phyloP scores from a whole-genome alignment of 768 basidiomycete species.

The Pisolithus albus region DNA sequence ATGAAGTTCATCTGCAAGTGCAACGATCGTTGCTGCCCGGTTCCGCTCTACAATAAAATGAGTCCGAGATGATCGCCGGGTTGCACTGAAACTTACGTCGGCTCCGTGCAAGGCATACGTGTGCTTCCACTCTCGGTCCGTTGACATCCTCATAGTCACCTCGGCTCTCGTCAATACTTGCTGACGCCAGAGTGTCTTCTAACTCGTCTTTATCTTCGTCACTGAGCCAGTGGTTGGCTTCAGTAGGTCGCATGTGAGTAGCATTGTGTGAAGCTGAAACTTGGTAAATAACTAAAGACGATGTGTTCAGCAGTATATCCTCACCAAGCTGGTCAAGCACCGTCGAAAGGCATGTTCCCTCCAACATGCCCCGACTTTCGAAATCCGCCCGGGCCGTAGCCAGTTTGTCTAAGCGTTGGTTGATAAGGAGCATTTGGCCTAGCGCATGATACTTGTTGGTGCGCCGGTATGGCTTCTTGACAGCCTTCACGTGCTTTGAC shows the following conservation, averaged over 20 bases:
- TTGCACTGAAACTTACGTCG: not conserved
- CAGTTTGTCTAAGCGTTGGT: slow-evolving; percentile 26
- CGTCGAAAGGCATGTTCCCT: slow-evolving; percentile 1
- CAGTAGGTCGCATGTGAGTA: too few species aligned
- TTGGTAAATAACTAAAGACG: not conserved
- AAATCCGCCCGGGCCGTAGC: slow-evolving; percentile 11
- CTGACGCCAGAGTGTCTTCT: too few species aligned
- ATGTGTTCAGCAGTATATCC: not conserved
- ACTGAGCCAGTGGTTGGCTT: too few species aligned
- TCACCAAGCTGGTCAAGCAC: not conserved
- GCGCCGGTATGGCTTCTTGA: slow-evolving; percentile 28
- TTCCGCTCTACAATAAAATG: not conserved
- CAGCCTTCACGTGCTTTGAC: slow-evolving; percentile 29
- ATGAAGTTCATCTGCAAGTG: not conserved
- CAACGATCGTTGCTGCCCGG: not conserved
- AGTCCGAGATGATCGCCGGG: not conserved
- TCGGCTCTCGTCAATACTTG: too few species aligned
- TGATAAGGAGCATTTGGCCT: slow-evolving; percentile 26
- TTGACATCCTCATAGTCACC: too few species aligned
- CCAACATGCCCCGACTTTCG: slow-evolving; percentile 4
- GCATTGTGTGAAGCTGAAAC: too few species aligned
- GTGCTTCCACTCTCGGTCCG: too few species aligned
- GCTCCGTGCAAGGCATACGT: not conserved
- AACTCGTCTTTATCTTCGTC: too few species aligned
- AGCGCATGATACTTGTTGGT: slow-evolving; percentile 21